These are phyloP conservation scores for Dendrobium catenatum DNA, from an alignment of 106 monocot species.

Conservation along the genomic window DNA sequence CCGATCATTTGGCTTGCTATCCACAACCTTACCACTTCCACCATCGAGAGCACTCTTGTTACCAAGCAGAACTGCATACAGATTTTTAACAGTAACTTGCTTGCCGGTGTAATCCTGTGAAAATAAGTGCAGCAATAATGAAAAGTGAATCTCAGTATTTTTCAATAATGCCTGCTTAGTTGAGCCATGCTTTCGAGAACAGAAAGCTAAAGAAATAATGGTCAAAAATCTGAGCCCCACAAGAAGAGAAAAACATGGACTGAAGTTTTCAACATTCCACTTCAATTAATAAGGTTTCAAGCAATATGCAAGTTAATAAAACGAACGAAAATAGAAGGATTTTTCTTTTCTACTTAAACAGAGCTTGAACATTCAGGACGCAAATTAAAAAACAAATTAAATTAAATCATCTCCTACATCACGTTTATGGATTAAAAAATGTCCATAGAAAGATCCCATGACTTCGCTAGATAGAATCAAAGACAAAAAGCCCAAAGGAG, in stretches of 20 bases:
- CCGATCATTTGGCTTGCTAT: conserved; percentile 59
- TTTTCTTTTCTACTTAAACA: too few relatives aligned
- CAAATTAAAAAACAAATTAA: too few relatives aligned
- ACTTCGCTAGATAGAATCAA: too few relatives aligned
- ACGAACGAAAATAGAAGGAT: neutral
- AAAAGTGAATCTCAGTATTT: neutral
- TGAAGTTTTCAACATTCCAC: neutral
- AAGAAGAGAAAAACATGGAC: neutral
- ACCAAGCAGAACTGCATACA: conserved; percentile 58
- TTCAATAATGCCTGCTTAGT: too few relatives aligned
- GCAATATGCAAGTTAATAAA: neutral
- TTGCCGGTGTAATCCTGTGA: conserved; percentile 64
- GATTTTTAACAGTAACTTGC: conserved; percentile 42
- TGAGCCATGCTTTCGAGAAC: too few relatives aligned
- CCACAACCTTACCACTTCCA: conserved; percentile 72
- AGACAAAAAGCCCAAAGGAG: too few relatives aligned
- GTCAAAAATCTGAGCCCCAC: neutral
- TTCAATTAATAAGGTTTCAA: neutral
- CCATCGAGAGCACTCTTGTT: conserved; percentile 44
- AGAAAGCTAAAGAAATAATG: too few relatives aligned
- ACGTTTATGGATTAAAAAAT: too few relatives aligned
- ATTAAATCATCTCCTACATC: too few relatives aligned
- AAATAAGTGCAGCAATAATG: neutral
- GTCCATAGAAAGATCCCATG: too few relatives aligned
- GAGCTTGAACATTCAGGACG: too few relatives aligned